A percentile compares a stretch with the other conserved stretches of the same genome.
Evolutionary conservation across 31 red algal genomes (phyloP).

Genomic region (Endocladia muricata): DNA sequence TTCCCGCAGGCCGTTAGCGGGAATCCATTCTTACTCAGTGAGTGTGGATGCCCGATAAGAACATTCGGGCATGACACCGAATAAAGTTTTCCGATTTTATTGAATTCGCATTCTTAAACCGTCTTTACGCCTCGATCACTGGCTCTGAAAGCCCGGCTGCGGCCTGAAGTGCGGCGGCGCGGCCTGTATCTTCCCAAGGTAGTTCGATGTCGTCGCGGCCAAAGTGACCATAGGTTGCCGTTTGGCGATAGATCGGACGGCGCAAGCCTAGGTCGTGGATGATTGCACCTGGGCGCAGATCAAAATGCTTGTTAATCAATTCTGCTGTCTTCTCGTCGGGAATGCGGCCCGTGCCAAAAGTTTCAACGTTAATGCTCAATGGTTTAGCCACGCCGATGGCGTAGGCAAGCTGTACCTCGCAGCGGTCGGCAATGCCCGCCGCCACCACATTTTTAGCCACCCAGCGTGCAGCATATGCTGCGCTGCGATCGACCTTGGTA

Average conservation of each 20-base stretch:
- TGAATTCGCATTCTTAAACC: too few relatives aligned
- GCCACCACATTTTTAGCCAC: neutral
- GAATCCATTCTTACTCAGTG: too few relatives aligned
- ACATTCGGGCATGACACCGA: too few relatives aligned
- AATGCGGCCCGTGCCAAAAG: neutral
- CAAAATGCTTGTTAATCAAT: neutral
- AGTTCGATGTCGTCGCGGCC: too few relatives aligned
- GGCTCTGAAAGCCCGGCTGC: too few relatives aligned
- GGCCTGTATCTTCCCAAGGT: too few relatives aligned
- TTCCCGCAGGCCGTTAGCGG: too few relatives aligned
- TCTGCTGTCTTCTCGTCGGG: neutral
- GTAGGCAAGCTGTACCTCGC: neutral
- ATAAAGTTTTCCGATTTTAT: too few relatives aligned
- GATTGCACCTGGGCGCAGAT: neutral
- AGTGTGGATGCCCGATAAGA: too few relatives aligned
- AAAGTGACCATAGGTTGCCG: neutral
- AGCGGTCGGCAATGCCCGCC: neutral
- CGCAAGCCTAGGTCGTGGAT: neutral
- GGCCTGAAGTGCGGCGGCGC: too few relatives aligned
- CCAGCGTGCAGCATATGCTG: neutral
- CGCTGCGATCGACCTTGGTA: neutral
- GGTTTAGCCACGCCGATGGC: neutral
- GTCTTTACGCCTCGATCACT: too few relatives aligned
- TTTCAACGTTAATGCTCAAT: neutral
- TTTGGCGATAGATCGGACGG: neutral